phyloP scores from a whole-genome alignment of 371 early-diverging fungal genomes.

The Lichtheimia hyalospora region DNA sequence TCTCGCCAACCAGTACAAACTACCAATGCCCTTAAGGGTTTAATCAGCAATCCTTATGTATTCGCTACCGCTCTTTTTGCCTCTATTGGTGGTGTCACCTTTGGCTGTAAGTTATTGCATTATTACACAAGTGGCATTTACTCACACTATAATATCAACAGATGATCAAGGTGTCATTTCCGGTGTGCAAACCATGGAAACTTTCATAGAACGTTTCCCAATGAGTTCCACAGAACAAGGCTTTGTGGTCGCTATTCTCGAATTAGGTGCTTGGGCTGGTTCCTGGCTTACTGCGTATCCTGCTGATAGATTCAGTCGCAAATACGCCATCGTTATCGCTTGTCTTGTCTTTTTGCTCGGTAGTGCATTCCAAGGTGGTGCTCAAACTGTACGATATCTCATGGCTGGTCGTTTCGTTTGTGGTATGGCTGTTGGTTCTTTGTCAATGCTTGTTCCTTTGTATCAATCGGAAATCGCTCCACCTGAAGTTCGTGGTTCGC shows the following conservation, averaged over 20 bases:
- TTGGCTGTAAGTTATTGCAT: constrained; percentile 34
- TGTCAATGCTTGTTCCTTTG: constrained; percentile 78
- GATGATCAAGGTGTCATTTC: constrained; percentile 53
- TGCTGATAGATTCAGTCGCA: constrained; percentile 69
- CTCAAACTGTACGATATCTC: constrained; percentile 54
- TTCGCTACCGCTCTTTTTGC: constrained; percentile 39
- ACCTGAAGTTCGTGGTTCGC: constrained; percentile 78
- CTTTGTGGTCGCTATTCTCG: constrained; percentile 60
- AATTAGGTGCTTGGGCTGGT: constrained; percentile 60
- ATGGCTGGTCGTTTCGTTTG: constrained; percentile 74
- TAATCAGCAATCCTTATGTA: constrained; percentile 39
- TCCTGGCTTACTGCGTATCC: constrained; percentile 52
- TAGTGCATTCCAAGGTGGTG: constrained; percentile 61
- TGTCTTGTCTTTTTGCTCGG: constrained; percentile 68
- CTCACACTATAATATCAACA: not conserved
- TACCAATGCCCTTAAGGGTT: constrained; percentile 17
- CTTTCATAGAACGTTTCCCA: constrained; percentile 29
- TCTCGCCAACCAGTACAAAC: constrained; percentile 3
- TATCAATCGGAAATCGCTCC: constrained; percentile 93
- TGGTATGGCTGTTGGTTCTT: constrained; percentile 85
- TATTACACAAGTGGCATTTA: not conserved
- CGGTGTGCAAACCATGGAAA: constrained; percentile 42
- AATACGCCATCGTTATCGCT: constrained; percentile 65
- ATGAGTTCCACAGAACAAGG: constrained; percentile 33
- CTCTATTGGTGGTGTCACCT: constrained; percentile 45